Evolutionary conservation across 208 protist species (phyloP).

Genomic region (Trypanosoma theileri): DNA sequence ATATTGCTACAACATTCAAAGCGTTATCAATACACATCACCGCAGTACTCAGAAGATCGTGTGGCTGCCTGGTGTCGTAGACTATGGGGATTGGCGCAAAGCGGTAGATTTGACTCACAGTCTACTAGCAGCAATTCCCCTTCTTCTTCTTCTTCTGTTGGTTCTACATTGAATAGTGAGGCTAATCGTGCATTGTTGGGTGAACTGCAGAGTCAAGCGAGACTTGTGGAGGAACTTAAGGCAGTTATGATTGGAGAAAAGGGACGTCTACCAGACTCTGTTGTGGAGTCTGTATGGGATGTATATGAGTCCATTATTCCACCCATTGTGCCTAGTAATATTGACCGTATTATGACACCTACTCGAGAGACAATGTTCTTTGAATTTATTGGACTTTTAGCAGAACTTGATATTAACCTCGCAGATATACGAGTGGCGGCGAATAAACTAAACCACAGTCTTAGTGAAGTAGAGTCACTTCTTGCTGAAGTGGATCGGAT

Average conservation of each 20-base stretch:
- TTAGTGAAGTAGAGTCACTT: constrained; percentile 17
- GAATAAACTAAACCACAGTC: constrained; percentile 27
- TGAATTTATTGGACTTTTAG: constrained; percentile 48
- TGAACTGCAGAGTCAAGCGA: constrained; percentile 17
- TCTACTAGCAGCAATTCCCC: neutral
- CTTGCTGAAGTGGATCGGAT: neutral
- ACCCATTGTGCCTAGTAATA: constrained; percentile 31
- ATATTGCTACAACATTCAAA: neutral
- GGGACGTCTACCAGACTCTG: constrained; percentile 44
- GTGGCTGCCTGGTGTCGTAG: constrained; percentile 67
- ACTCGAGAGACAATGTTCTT: constrained; percentile 45
- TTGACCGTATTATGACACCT: constrained; percentile 30
- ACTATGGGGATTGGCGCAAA: constrained; percentile 53
- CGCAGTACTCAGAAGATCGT: constrained; percentile 47
- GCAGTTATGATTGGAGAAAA: constrained; percentile 40
- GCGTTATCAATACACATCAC: constrained; percentile 3
- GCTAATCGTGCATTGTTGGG: neutral
- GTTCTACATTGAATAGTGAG: neutral
- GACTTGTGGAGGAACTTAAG: constrained; percentile 34
- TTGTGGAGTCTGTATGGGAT: constrained; percentile 72
- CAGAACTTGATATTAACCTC: constrained; percentile 60
- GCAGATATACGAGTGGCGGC: constrained; percentile 35
- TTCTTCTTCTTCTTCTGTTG: neutral
- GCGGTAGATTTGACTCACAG: neutral
- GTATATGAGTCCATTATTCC: constrained; percentile 69